Percentiles rank a stretch among this genome's conserved stretches.
Evolutionary conservation across 345 rosid species (phyloP).

Genomic region (Gossypium thurberi): DNA sequence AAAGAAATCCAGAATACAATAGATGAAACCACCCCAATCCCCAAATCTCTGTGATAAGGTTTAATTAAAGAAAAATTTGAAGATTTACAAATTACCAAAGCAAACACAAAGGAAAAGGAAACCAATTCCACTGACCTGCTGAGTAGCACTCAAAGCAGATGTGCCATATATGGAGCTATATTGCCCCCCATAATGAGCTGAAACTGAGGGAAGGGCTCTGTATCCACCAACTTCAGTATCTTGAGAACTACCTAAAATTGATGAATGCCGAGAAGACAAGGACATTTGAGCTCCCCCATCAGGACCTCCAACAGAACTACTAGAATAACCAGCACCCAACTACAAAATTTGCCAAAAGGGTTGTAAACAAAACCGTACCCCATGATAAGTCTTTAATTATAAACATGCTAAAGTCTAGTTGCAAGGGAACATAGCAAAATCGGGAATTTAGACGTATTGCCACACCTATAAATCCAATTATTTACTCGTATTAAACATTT

Average conservation of each 20-base stretch:
- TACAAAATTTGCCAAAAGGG: conserved; percentile 18
- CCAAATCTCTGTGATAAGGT: background rate
- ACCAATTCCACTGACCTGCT: conserved; percentile 38
- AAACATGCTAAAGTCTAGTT: background rate
- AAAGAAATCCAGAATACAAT: background rate
- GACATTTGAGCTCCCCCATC: conserved; percentile 65
- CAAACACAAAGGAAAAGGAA: background rate
- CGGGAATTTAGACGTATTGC: background rate
- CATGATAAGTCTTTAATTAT: background rate
- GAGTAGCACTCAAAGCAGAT: conserved; percentile 47
- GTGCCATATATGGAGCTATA: conserved; percentile 67
- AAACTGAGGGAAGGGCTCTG: conserved; percentile 49
- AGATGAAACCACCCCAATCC: background rate
- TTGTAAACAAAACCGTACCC: background rate
- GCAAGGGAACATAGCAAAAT: background rate
- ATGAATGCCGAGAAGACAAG: conserved; percentile 53
- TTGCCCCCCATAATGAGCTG: conserved; percentile 65
- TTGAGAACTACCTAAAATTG: conserved; percentile 50
- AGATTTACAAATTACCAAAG: background rate
- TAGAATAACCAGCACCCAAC: conserved; percentile 60
- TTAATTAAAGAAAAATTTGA: background rate
- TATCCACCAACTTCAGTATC: conserved; percentile 66
- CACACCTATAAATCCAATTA: background rate
- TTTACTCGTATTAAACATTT: background rate
- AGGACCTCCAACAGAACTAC: conserved; percentile 51